Conservation (phyloP, 805 yeast genomes). For the Priceomyces carsonii region DNA sequence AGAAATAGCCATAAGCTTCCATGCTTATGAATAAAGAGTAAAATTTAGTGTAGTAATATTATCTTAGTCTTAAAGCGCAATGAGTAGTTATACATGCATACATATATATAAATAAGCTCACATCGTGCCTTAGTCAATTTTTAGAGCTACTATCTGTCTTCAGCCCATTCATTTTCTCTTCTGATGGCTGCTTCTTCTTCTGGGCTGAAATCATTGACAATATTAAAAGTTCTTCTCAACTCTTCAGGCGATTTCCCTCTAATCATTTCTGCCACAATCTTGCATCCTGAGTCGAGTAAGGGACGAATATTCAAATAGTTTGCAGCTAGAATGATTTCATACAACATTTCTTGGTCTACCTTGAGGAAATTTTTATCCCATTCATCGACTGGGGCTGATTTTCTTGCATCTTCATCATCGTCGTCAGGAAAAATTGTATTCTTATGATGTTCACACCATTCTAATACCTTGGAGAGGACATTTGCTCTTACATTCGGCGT, state of each 20-base stretch:
- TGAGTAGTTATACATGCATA: no score
- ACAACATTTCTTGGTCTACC: slow-evolving; percentile 89
- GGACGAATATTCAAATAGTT: slow-evolving; percentile 77
- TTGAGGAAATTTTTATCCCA: slow-evolving; percentile 95
- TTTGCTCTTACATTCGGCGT: slow-evolving; percentile 87
- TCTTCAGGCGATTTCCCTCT: slow-evolving; percentile 80
- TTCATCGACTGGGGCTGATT: slow-evolving; percentile 88
- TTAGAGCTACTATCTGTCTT: no score
- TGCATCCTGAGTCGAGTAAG: slow-evolving; percentile 74
- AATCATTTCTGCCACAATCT: slow-evolving; percentile 82
- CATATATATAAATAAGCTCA: no score
- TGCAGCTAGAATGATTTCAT: slow-evolving; percentile 80
- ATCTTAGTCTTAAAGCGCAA: no score
- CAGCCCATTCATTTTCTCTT: slow-evolving; percentile 91
- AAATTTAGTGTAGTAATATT: no score
- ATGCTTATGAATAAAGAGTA: no score
- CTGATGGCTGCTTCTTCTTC: slow-evolving; percentile 88
- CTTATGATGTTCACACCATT: slow-evolving; percentile 95
- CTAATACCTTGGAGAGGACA: slow-evolving; percentile 86
- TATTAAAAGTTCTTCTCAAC: slow-evolving; percentile 75
- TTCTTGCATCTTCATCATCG: slow-evolving; percentile 81
- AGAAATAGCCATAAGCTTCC: no score
- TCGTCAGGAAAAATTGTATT: slow-evolving; percentile 73
- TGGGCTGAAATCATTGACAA: slow-evolving; percentile 79
- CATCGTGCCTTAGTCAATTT: no score